Conservation (phyloP, 805 yeast species). For the Candida maris region DNA sequence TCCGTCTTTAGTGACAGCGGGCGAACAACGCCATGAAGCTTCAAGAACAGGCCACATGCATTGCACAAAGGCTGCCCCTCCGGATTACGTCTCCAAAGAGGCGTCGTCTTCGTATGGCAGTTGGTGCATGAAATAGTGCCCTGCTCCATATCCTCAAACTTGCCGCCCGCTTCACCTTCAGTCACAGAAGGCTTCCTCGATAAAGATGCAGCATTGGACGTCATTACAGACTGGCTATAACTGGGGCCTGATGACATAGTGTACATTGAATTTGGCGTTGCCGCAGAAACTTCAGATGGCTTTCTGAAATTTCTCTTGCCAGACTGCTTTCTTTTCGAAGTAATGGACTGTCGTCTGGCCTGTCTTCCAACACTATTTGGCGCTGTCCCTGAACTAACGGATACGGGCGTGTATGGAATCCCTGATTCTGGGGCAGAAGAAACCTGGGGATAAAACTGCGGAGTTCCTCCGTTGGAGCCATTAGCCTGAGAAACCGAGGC, state of each 20-base stretch:
- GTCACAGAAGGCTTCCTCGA: neutral
- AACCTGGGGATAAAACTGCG: constrained; percentile 1
- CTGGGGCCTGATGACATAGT: constrained; percentile 1
- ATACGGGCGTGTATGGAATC: neutral
- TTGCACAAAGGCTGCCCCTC: constrained; percentile 92
- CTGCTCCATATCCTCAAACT: constrained; percentile 10
- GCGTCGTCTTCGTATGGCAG: constrained; percentile 90
- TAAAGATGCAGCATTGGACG: no score
- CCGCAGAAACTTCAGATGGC: constrained; percentile 11
- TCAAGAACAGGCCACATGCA: constrained; percentile 92
- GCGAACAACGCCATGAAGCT: constrained; percentile 91
- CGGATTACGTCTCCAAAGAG: constrained; percentile 91
- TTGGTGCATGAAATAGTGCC: constrained; percentile 58
- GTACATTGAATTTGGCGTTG: constrained; percentile 13
- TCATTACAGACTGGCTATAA: no score
- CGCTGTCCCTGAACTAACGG: neutral
- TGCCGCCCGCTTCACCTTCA: neutral
- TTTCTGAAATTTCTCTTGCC: constrained; percentile 10
- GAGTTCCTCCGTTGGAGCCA: neutral
- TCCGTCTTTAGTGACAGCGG: constrained; percentile 79
- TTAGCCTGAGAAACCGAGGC: constrained; percentile 2
- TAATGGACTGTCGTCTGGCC: constrained; percentile 16
- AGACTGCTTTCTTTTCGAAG: constrained; percentile 16
- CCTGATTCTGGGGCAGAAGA: neutral
- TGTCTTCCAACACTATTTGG: constrained; percentile 9